Base-by-base conservation (phyloP, 495 filamentous ascomycete genomes). In the Sordaria brevicollis region DNA sequence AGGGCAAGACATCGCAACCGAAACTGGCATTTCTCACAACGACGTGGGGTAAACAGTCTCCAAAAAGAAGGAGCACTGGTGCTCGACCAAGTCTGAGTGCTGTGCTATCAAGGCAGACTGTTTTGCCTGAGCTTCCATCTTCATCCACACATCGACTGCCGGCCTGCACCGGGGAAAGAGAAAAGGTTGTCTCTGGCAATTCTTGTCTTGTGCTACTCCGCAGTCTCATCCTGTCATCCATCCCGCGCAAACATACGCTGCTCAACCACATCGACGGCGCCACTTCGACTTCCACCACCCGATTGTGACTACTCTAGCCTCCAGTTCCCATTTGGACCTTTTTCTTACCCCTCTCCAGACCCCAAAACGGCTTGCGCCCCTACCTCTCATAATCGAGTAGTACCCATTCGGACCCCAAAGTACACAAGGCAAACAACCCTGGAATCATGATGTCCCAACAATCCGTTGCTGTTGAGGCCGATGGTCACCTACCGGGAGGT, bases 381-480 rank as follows among this genome's bases (percentile, higher is more conserved):
- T 35, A n/a, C 34, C 36, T 76, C 73, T 74, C 74, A 76, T 73
- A 70, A 74, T 76, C 73, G 72, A 77, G 76, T 72, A 78, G 72
- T 78, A 75, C 71, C 75, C 74, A 69, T 73, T 70, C 71, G 72
- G 72, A 79, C 78, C 78, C 82, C 79, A 81, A n/a, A 83, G 77
- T 74, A 72, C 73, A 70, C 66, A 71, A 65, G 75, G 54, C 67
- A 70, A 65, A 66, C 67, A 57, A 72, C 72, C 69, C 68, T 72
- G 71, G 74, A 78, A 75, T 78, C 76, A 85, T 84, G 81, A 72
- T 82, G 73, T 77, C 82, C 66, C 76, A 83, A 75, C 83, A 83
- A 76, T 83, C 83, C 72, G 83, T 84, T 76, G 82, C 83, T 71
- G 83, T 84, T 76, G 82, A 84, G 72, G 80, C 25, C 79, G 65